A percentile compares a stretch with the other conserved stretches of the same genome.
These are phyloP conservation scores for Glaciozyma martinii DNA, from an alignment of 768 basidiomycete genomes.

Conservation along the genomic window DNA sequence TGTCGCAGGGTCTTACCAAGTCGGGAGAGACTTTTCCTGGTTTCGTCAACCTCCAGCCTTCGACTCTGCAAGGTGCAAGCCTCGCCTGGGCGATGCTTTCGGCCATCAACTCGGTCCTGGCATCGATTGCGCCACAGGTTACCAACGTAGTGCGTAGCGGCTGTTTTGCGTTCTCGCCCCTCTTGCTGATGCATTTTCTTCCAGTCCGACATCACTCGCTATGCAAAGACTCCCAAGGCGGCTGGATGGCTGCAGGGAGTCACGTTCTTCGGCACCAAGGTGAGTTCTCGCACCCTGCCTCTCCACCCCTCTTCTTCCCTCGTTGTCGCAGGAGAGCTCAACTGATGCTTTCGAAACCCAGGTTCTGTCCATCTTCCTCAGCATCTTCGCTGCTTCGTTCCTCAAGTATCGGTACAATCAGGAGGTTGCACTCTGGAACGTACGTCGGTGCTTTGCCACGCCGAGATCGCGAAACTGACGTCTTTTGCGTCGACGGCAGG, in stretches of 20 bases:
- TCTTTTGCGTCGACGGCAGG: too few relatives aligned
- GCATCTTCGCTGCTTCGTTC: not conserved
- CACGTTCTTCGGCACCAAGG: not conserved
- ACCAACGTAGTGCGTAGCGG: not conserved
- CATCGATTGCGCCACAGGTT: not conserved
- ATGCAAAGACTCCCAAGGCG: not conserved
- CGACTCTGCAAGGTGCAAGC: not conserved
- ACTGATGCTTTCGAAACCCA: not conserved
- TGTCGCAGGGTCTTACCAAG: not conserved
- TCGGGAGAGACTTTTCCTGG: not conserved
- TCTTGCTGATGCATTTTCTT: too few relatives aligned
- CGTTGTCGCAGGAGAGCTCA: too few relatives aligned
- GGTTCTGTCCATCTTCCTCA: not conserved
- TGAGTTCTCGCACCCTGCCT: not conserved
- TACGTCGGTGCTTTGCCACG: not conserved
- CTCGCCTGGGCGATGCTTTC: not conserved
- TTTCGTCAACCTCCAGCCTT: not conserved
- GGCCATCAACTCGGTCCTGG: not conserved
- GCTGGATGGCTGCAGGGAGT: not conserved
- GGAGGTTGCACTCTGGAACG: not conserved
- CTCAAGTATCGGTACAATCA: not conserved
- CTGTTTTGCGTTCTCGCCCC: too few relatives aligned
- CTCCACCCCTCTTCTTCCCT: too few relatives aligned
- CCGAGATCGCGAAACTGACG: not conserved
- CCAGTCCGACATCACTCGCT: not conserved